Base-by-base conservation (phyloP, 768 basidiomycete species). In the Mycena kentingensis region DNA sequence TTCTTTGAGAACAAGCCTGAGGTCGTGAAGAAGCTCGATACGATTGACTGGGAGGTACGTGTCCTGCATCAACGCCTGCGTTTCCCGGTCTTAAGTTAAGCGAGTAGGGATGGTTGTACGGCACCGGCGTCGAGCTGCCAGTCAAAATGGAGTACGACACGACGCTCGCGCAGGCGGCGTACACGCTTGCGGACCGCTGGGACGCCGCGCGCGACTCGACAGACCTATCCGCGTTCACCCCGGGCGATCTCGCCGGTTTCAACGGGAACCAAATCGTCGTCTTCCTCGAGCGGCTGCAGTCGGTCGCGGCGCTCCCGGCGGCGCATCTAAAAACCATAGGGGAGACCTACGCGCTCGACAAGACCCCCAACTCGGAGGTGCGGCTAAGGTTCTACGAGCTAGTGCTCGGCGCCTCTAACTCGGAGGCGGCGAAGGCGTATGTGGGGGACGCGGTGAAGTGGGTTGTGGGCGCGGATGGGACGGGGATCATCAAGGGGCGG, bases 191-290 rank as follows among this genome's bases (percentile, higher is more conserved):
- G 4, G 74, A 74, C 29, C 74, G 78, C 45, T 96, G 93, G 93
- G 79, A 91, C 60, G 68, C 72, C 3, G 78, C 90, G 2, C 81
- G 89, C 22, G 57, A 70, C 31, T 69, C 67, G 24, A 46, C 67
- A 4, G 77, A 82, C 46, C 58, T 79, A 5, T 60, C 77, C 0
- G 56, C 76, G 21, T 94, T 94, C 70, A 73, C 73, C 19, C 66
- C 71, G 28, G 65, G 70, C 0, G 93, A 95, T 65, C 59, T 95
- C 15, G 67, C 77, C 13, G 66, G 64, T 2, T 88, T 92, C 67
- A 82, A 83, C 56, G 78, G 88, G 0, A 87, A 87, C 60, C 93
- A 95, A 66, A 90, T 82, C 60, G 89, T 90, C 53, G 90, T 85
- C 47, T 94, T 96, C 77, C 80, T 96, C 38, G 88, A 94, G 67